Percentiles rank a stretch among this genome's conserved stretches.
Conservation (phyloP, 164 flowering plant species). For the Vitis vinifera region ASM3070453v1 NC_081806.1:4716001-4716500, state of each 20-base stretch:
- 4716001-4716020: constrained; percentile 8
- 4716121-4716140: constrained; percentile 31
- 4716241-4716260: constrained; percentile 3
- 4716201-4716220: constrained; percentile 14
- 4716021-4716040: constrained; percentile 12
- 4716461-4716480: neutral
- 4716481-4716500: neutral
- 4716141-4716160: constrained; percentile 34
- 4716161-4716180: constrained; percentile 35
- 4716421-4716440: neutral
- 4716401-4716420: constrained; percentile 90
- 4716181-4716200: constrained; percentile 16
- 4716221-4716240: neutral
- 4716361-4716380: constrained; percentile 88
- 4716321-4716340: constrained; percentile 83
- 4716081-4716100: constrained; percentile 43
- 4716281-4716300: constrained; percentile 53
- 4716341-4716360: constrained; percentile 94
- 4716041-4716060: constrained; percentile 39
- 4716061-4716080: constrained; percentile 44
- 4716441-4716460: neutral
- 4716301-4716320: constrained; percentile 89
- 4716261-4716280: constrained; percentile 9
- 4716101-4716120: constrained; percentile 40
- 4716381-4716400: constrained; percentile 76